These are phyloP conservation scores for Chamaecyparis obtusa DNA, from an alignment of 75 land plant genomes.

Conservation along the genomic window DNA sequence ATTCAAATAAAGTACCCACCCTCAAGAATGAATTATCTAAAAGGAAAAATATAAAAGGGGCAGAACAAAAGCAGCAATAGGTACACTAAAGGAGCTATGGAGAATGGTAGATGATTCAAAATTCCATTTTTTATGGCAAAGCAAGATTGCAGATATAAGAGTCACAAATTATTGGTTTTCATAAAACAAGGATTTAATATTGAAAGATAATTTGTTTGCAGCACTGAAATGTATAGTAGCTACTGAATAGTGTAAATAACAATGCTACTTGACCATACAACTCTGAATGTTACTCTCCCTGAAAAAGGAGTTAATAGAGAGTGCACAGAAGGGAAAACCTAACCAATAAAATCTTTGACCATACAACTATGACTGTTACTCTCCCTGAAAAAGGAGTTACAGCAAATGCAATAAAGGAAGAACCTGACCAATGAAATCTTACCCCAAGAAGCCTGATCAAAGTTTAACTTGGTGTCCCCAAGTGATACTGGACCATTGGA, in stretches of 20 bases:
- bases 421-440: neutral
- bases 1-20: too few species aligned
- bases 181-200: neutral
- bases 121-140: neutral
- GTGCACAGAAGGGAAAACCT: neutral
- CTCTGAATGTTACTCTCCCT: neutral
- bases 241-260: neutral
- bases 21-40: neutral
- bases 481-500: neutral
- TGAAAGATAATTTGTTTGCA: neutral
- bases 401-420: neutral
- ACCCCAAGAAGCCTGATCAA: neutral
- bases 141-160: neutral
- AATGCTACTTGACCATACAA: neutral
- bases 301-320: neutral
- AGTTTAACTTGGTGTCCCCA: neutral
- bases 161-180: neutral
- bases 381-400: neutral
- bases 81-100: neutral
- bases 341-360: neutral
- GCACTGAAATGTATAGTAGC: neutral
- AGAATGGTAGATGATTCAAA: neutral
- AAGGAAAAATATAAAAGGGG: neutral
- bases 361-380: neutral
- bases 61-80: neutral